Conservation (phyloP, 164 flowering plant genomes). For the Aristolochia californica region DNA sequence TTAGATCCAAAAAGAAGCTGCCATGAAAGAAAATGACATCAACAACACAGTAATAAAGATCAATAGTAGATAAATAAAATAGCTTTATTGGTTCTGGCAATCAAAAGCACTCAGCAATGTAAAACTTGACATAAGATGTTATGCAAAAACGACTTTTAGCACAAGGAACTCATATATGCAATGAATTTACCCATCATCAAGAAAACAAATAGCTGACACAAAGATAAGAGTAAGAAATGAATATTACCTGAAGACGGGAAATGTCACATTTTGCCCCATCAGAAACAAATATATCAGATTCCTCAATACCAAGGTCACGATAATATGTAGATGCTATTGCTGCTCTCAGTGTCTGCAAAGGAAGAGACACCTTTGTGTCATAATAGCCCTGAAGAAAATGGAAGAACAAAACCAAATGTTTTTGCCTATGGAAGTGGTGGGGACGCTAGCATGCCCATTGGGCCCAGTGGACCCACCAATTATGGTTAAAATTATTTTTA, state of each 20-base stretch:
- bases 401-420: too few species aligned
- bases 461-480: too few species aligned
- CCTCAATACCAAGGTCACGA: conserved; percentile 53
- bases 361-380: neutral
- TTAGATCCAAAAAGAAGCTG: conserved; percentile 81
- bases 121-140: too few species aligned
- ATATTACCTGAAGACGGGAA: conserved; percentile 82
- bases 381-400: too few species aligned
- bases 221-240: neutral
- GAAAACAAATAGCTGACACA: neutral
- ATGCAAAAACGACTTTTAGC: too few species aligned
- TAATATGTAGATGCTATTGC: conserved; percentile 68
- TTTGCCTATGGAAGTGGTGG: too few species aligned
- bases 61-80: neutral
- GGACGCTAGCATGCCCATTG: too few species aligned
- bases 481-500: too few species aligned
- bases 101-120: neutral
- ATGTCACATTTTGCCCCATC: conserved; percentile 99
- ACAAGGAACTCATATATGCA: too few species aligned
- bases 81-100: neutral
- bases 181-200: too few species aligned
- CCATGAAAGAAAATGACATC: conserved; percentile 1
- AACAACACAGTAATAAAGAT: neutral
- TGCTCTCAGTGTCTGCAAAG: conserved; percentile 63
- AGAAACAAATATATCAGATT: conserved; percentile 82